Evolutionary conservation across 2,329 filamentous ascomycete species (phyloP), one percentile per base, ranked within the genome.

Genomic region (Aaosphaeria pasadenensis): DNA sequence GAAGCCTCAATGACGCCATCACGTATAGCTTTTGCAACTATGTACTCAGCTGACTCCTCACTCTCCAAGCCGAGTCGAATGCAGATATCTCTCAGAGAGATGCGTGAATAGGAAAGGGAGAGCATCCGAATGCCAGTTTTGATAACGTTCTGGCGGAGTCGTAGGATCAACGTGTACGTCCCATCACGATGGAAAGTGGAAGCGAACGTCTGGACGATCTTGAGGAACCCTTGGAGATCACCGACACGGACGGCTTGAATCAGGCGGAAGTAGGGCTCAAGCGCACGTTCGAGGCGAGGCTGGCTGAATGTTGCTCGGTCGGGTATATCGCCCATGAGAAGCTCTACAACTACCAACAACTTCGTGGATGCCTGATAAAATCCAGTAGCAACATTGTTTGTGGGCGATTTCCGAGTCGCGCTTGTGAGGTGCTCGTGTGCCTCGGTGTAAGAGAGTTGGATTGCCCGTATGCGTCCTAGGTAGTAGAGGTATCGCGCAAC

Each of bases 101-200:
- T 99, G 54, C 92, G 89, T 51, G 92, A 96, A 77, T 99, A 99
- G 17, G 91, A 96, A 55, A 99, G 79, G 38, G 92, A 97, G 84
- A 99, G 95, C 91, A 97, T 96, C 60, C 94, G 90, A 55, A 99
- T 96, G 57, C 94, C 94, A 4, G 94, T 99, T 80, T 96, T 96
- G 83, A 99, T 97, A 66, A 99, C 94, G 68, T 99, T 99, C 74
- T 99, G 94, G 60, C 94, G 86, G 53, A 99, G 81, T 54, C 94
- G 91, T 54, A 97, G 82, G 62, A 97, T 95, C 49, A 99, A 80
- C 7, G 91, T 95, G 77, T 97, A 97, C 17, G 92, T 97, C 48
- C 89, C 89, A 69, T 99, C 94, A 57, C 88, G 87, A 64, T 90
- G 87, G 85, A 97, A 99, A 7, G 86, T 86, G 40, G 88, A 84